Evolutionary conservation across 495 filamentous ascomycete genomes (phyloP), one percentile per base, ranked within the genome.

Genomic region (Neurospora tetrasperma): DNA sequence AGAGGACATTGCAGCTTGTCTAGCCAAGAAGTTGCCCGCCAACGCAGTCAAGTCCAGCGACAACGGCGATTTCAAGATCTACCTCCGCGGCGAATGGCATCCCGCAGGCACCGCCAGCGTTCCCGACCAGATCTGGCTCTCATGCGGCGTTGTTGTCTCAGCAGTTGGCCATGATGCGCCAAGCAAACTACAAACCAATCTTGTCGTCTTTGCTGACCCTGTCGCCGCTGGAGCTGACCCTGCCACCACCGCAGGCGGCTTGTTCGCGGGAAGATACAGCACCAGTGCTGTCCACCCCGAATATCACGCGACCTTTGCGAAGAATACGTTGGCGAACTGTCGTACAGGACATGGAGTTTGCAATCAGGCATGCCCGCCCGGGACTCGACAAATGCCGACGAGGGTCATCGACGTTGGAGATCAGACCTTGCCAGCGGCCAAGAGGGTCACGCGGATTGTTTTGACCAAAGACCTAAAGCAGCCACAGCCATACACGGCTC

Each of bases 391-490:
- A 0, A 72, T 72, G 71, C 71, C 71, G 5, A 72, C 71, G 8
- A 62, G 71, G 39, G 38, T 72, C 9, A 72, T 72, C 59, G 71
- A 72, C 11, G 59, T 72, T 23, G 71, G 71, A 14, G 54, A 69
- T 8, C 54, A 31, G 18, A 0, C n/a, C 3, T 68, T 42, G 12
- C 16, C 18, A 5, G 43, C 48, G 0, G 4, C 42, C 3, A 35
- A 31, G 5, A 2, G n/a, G 4, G 6, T 68, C 0, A 70, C 54
- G 0, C 54, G 71, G 0, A 23, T 69, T 1, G 54, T 72, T 8
- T 43, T 72, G 14, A 27, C 71, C 8, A 43, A 69, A 4, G 39
- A 69, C 27, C 59, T 72, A 1, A 35, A 70, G 18, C 41, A 40
- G 5, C 48, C 48, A 2, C 20, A 72, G 9, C 48, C 48, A 1